A percentile compares a stretch with the other conserved stretches of the same genome.
Conservation (phyloP, 768 basidiomycete species). For the Exidia glandulosa region DNA sequence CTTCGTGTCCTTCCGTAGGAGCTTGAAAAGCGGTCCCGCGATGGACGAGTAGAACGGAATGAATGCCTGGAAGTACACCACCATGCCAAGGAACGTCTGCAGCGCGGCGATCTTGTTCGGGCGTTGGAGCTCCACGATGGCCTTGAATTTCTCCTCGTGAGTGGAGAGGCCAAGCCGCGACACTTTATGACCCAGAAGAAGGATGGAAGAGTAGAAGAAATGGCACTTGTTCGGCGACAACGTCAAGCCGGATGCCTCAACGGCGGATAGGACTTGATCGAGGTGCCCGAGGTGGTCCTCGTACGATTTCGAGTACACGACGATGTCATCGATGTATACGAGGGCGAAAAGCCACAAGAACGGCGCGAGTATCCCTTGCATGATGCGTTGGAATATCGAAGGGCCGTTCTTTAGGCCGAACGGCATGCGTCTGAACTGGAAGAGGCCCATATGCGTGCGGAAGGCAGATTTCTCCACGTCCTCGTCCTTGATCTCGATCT, state of each 20-base stretch:
- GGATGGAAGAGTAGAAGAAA: slow-evolving; percentile 21
- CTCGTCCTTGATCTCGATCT: slow-evolving; percentile 20
- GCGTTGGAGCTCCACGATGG: slow-evolving; percentile 17
- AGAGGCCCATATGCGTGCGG: slow-evolving; percentile 27
- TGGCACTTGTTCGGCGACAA: slow-evolving; percentile 26
- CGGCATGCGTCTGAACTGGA: slow-evolving; percentile 31
- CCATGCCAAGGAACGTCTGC: slow-evolving; percentile 26
- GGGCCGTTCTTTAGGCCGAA: slow-evolving; percentile 26
- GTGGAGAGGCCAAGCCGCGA: too few species aligned
- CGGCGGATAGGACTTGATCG: slow-evolving; percentile 11
- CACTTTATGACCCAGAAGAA: slow-evolving; percentile 22
- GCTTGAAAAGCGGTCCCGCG: too few species aligned
- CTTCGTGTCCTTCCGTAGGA: too few species aligned
- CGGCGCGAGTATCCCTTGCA: slow-evolving; percentile 25
- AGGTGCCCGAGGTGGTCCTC: slow-evolving; percentile 18
- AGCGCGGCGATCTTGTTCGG: slow-evolving; percentile 18
- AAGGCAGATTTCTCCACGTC: slow-evolving; percentile 28
- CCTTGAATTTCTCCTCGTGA: slow-evolving; percentile 25
- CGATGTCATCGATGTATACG: slow-evolving; percentile 32
- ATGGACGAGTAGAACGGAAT: too few species aligned
- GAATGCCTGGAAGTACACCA: slow-evolving; percentile 26
- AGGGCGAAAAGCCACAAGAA: too few species aligned
- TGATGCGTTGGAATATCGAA: slow-evolving; percentile 30
- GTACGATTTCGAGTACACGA: slow-evolving; percentile 20
- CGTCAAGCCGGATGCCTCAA: slow-evolving; percentile 19